Evolutionary conservation across 2,329 filamentous ascomycete species (phyloP).

Genomic region (Arthrobotrys entomopaga): DNA sequence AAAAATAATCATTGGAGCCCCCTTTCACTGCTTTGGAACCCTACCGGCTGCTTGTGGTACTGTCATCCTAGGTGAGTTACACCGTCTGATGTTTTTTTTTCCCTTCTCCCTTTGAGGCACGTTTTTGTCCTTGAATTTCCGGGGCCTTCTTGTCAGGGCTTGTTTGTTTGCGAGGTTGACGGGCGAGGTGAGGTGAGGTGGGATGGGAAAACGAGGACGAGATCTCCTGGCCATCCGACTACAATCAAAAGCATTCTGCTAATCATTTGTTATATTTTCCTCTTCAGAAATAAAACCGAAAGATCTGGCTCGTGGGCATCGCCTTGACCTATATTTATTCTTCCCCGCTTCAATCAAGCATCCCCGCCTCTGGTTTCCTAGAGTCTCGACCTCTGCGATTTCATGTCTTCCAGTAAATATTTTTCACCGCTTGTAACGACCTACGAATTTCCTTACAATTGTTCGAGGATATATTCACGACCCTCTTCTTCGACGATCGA

Average conservation of each 20-base stretch:
- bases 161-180: not conserved
- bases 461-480: slow-evolving; percentile 33
- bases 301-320: not conserved
- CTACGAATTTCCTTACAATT: slow-evolving; percentile 48
- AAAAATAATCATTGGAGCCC: slow-evolving; percentile 3
- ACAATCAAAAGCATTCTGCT: not conserved
- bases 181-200: not conserved
- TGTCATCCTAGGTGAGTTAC: slow-evolving; percentile 22
- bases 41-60: slow-evolving; percentile 8
- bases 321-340: too few species aligned
- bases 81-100: not conserved
- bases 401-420: slow-evolving; percentile 48
- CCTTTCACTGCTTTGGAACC: slow-evolving; percentile 3
- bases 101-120: too few species aligned
- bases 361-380: not conserved
- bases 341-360: not conserved
- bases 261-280: not conserved
- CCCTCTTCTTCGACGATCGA: slow-evolving; percentile 14
- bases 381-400: not conserved
- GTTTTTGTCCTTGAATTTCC: not conserved
- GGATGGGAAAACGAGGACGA: not conserved
- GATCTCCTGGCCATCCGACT: too few species aligned
- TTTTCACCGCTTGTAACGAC: slow-evolving; percentile 33
- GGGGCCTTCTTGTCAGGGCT: not conserved
- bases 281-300: not conserved